A percentile compares a stretch with the other conserved stretches of the same genome.
Conservation (phyloP, 192 early-diverging fungal species). For the Oehlia diaphana region DNA sequence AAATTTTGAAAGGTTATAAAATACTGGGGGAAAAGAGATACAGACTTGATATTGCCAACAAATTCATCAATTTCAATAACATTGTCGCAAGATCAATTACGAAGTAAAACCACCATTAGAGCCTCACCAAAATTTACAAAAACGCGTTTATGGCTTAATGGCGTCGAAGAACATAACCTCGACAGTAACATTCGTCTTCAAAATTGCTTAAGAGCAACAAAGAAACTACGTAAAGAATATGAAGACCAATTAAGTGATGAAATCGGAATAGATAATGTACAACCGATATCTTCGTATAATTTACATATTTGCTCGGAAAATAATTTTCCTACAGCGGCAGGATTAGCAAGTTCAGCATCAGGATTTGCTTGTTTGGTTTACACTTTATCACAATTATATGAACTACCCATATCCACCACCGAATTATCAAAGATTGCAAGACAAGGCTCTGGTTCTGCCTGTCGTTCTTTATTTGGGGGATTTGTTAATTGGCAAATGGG, state of each 20-base stretch:
- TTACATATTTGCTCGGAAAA: conserved; percentile 95
- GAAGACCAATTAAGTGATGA: conserved; percentile 46
- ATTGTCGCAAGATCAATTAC: conserved; percentile 93
- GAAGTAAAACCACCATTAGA: conserved; percentile 90
- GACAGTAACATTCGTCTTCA: conserved; percentile 77
- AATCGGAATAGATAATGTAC: conserved; percentile 33
- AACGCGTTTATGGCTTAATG: conserved; percentile 97
- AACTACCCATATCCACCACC: conserved; percentile 67
- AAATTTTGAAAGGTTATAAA: conserved; percentile 64
- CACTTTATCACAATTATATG: conserved; percentile 72
- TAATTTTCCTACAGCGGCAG: conserved; percentile 99
- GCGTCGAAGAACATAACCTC: conserved; percentile 78
- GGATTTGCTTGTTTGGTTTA: conserved; percentile 94
- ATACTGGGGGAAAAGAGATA: conserved; percentile 98
- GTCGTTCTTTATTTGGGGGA: conserved; percentile 95
- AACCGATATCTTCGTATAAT: conserved; percentile 63
- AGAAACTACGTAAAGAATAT: conserved; percentile 66
- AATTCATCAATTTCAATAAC: conserved; percentile 98
- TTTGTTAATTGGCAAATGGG: conserved; percentile 99
- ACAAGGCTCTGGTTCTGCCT: conserved; percentile 95
- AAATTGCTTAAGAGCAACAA: conserved; percentile 80
- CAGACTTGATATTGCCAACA: conserved; percentile 88
- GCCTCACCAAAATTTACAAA: conserved; percentile 56
- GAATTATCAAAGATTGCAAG: conserved; percentile 90
- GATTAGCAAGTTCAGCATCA: conserved; percentile 94